A percentile compares a stretch with the other conserved stretches of the same genome.
Evolutionary conservation across 148 eudicot species (phyloP).

Genomic region (Silene uniflora): DNA sequence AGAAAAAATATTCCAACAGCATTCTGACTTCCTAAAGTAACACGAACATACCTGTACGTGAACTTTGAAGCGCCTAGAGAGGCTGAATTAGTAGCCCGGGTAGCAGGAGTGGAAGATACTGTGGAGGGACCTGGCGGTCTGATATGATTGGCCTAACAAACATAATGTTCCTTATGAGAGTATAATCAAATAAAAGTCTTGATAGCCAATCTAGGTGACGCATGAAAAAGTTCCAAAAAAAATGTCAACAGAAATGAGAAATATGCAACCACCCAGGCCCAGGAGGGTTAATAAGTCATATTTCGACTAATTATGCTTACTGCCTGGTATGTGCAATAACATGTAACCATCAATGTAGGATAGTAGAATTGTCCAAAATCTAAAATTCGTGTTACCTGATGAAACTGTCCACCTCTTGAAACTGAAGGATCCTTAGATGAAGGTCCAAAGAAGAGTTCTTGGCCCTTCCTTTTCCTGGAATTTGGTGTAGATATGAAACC

Average conservation of each 20-base stretch:
- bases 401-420: slow-evolving; percentile 51
- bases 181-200: not conserved
- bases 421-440: slow-evolving; percentile 54
- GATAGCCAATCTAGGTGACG: not conserved
- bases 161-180: not conserved
- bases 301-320: not conserved
- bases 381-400: slow-evolving; percentile 47
- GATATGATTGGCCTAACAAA: slow-evolving; percentile 54
- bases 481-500: slow-evolving; percentile 81
- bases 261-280: not conserved
- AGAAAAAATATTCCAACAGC: not conserved
- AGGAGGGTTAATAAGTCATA: not conserved
- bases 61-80: slow-evolving; percentile 56
- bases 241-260: not conserved
- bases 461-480: slow-evolving; percentile 73
- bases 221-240: not conserved
- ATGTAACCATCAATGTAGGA: slow-evolving; percentile 2
- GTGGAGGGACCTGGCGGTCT: slow-evolving; percentile 55
- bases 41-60: slow-evolving; percentile 60
- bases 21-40: not conserved
- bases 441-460: slow-evolving; percentile 56
- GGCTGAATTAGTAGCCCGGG: slow-evolving; percentile 38
- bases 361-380: not conserved
- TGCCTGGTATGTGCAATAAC: not conserved
- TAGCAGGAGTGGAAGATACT: slow-evolving; percentile 40